These are phyloP conservation scores for Aspergillus vadensis DNA, from an alignment of 2,329 filamentous ascomycete species.

Conservation along the genomic window DNA sequence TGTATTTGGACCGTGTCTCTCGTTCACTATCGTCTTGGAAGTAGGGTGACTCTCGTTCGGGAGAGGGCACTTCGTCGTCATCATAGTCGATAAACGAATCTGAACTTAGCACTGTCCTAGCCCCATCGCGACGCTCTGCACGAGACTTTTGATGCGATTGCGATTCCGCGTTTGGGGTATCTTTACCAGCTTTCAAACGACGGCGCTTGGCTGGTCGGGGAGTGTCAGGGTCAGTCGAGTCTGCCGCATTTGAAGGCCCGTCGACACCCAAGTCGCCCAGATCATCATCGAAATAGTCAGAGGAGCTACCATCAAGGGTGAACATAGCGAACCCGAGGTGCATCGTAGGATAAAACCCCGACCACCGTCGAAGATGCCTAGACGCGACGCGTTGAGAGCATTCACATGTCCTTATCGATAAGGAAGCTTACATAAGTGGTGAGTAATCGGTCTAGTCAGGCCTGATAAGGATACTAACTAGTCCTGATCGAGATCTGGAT, in stretches of 20 bases:
- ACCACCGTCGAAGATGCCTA: not conserved
- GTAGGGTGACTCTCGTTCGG: constrained; percentile 15
- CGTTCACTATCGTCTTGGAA: constrained; percentile 23
- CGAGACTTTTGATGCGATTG: not conserved
- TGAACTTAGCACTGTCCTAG: constrained; percentile 18
- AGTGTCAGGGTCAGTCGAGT: constrained; percentile 16
- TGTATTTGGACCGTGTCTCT: constrained; percentile 36
- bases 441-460: not conserved
- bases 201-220: constrained; percentile 39
- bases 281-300: constrained; percentile 35
- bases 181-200: constrained; percentile 28
- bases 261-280: constrained; percentile 33
- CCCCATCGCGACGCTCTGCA: constrained; percentile 14
- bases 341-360: not conserved
- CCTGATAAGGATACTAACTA: too few species aligned
- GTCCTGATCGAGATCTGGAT: too few species aligned
- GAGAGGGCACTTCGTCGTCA: constrained; percentile 22
- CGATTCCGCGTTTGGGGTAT: not conserved
- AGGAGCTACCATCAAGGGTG: constrained; percentile 29
- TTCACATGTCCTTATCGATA: constrained; percentile 5
- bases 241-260: constrained; percentile 18
- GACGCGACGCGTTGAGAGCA: constrained; percentile 19
- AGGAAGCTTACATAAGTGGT: not conserved
- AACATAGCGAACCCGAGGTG: constrained; percentile 29
- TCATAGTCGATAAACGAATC: constrained; percentile 23